Base-by-base conservation (phyloP, 2,329 filamentous ascomycete species). In the Calonectria hawksworthii region DNA sequence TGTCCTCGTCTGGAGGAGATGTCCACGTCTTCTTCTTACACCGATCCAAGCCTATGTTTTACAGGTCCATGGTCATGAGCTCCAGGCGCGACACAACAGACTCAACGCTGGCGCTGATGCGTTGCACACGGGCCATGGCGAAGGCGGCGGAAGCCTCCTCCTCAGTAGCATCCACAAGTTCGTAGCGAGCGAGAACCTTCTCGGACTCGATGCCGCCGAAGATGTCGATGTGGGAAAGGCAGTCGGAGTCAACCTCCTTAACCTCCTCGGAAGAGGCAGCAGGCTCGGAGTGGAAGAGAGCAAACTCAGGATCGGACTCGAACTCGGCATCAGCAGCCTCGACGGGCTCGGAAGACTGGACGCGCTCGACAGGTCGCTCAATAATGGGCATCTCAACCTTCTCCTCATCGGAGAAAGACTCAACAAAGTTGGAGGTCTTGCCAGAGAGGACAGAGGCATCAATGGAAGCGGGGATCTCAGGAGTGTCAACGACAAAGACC, bases 401-500 rank as follows among this genome's bases (percentile, higher is more conserved):
- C 75, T 91, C 89, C 32, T 89, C 85, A 28, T 89, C 86, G 0
- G 84, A 83, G 7, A 87, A 86, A n/a, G 85, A 85, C 69, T 87
- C 88, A 11, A 90, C 86, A 68, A 90, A 87, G 83, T 88, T 89
- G 51, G 89, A 90, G 0, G 89, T 86, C 89, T 97, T 97, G 81
- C 94, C 94, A 6, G 93, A 93, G n/a, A 97, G 88, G 30, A 90
- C 82, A 30, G 90, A 88, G 8, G 90, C 86, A 82, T 93, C 88
- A 78, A 96, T 89, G 30, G 86, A 81, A 56, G 88, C 85, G 7
- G 93, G 93, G 32, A 93, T 87, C 78, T 93, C 90, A 2, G 93
- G 93, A 2, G 94, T 90, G 77, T 94, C 92, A n/a, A 96, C 91
- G 65, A 95, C 91, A 81, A 94, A 98, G 64, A 94, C 93, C 82